Conservation (phyloP, 305 asterid species). For the Withania somnifera region DNA sequence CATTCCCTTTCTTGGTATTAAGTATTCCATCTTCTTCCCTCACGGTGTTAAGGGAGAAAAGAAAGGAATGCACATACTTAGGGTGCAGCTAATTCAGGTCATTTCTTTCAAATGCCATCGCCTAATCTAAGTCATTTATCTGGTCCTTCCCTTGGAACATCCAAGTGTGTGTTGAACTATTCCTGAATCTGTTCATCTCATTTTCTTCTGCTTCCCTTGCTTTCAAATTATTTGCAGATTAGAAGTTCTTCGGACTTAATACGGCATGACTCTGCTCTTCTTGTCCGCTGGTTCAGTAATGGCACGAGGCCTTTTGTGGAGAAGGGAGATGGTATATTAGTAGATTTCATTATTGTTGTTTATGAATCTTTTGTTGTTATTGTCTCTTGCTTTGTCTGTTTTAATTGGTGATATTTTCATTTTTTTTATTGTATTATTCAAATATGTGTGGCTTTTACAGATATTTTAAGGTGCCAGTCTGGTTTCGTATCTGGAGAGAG, state of each 20-base stretch:
- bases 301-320: constrained; percentile 28
- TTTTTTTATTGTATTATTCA: background rate
- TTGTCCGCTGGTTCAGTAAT: constrained; percentile 39
- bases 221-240: constrained; percentile 37
- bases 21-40: background rate
- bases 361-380: background rate
- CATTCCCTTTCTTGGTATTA: background rate
- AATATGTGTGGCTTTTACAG: constrained; percentile 22
- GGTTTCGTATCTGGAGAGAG: constrained; percentile 22
- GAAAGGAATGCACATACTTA: background rate
- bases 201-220: background rate
- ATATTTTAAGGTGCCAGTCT: constrained; percentile 26
- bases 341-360: background rate
- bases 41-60: background rate
- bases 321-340: constrained; percentile 45
- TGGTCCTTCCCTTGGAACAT: background rate
- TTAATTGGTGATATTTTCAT: background rate
- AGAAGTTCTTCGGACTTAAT: constrained; percentile 34
- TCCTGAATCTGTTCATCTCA: background rate
- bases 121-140: background rate
- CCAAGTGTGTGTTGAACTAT: background rate
- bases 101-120: background rate
- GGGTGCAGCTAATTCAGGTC: background rate
- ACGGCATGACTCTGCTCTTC: constrained; percentile 35
- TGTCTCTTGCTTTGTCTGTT: background rate